Conservation (phyloP, 106 monocot genomes). For the Dactylorhiza incarnata region DNA sequence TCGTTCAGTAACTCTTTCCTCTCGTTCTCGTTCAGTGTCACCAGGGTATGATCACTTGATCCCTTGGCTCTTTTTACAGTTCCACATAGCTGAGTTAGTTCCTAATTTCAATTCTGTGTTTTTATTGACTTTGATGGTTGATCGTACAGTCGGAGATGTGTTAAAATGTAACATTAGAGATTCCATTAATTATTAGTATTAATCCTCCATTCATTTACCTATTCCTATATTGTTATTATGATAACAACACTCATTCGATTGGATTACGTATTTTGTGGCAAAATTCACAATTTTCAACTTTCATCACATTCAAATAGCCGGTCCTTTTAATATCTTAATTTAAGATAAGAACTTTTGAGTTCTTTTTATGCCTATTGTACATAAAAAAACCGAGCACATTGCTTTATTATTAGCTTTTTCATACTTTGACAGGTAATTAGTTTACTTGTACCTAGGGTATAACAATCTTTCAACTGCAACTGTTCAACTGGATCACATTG, state of each 20-base stretch:
- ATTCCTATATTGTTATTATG: background rate
- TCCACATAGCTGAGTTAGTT: too few relatives aligned
- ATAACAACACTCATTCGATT: background rate
- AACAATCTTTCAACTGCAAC: background rate
- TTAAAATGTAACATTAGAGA: background rate
- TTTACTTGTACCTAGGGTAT: background rate
- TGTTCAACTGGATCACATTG: background rate
- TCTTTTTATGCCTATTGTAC: background rate
- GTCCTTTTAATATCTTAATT: background rate
- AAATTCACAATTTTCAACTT: background rate
- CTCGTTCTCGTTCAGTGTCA: constrained; percentile 10
- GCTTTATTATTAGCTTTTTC: background rate
- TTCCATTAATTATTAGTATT: background rate
- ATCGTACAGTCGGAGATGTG: background rate
- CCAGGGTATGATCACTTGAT: constrained; percentile 11
- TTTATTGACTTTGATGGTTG: background rate
- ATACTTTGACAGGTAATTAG: background rate
- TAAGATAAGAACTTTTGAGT: background rate
- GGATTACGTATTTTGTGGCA: background rate
- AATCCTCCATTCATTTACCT: background rate
- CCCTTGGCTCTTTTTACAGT: background rate
- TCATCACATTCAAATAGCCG: background rate
- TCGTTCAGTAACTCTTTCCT: constrained; percentile 12
- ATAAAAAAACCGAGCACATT: background rate
- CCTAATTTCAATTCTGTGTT: background rate